A percentile compares a stretch with the other conserved stretches of the same genome.
Conservation (phyloP, 2,329 filamentous ascomycete species). For the Calonectria multiphialidica region DNA sequence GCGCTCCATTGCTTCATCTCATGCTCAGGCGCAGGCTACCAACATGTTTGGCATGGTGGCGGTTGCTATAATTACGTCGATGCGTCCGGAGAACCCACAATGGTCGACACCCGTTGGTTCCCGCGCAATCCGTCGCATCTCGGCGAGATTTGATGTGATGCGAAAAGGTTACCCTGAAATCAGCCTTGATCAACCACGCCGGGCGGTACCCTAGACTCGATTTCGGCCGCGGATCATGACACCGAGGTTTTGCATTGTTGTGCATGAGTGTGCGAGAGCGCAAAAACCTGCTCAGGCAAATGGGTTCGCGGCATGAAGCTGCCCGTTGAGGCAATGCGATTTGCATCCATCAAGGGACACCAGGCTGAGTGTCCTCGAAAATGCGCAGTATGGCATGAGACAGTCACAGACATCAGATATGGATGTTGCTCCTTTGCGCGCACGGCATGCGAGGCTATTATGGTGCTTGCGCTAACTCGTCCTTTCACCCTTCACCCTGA, state of each 20-base stretch:
- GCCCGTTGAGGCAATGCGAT: neutral
- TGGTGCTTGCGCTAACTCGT: slow-evolving; percentile 17
- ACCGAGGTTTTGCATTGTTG: neutral
- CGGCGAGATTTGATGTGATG: slow-evolving; percentile 24
- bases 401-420: slow-evolving; percentile 24
- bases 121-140: slow-evolving; percentile 37
- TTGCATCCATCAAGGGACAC: slow-evolving; percentile 29
- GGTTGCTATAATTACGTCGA: slow-evolving; percentile 38
- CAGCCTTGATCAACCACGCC: neutral
- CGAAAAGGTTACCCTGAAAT: slow-evolving; percentile 26
- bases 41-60: slow-evolving; percentile 38
- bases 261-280: neutral
- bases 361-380: neutral
- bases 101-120: slow-evolving; percentile 36
- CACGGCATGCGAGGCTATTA: slow-evolving; percentile 7
- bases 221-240: neutral
- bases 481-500: slow-evolving; percentile 24
- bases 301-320: slow-evolving; percentile 5
- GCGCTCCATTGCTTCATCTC: slow-evolving; percentile 30
- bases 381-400: slow-evolving; percentile 30
- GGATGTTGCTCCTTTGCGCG: slow-evolving; percentile 5
- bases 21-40: slow-evolving; percentile 30
- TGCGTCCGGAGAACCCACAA: slow-evolving; percentile 30
- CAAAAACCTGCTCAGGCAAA: neutral
- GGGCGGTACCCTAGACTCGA: neutral